These are phyloP conservation scores for Coniferiporia weirii DNA, from an alignment of 1,284 basidiomycete species.

Conservation along the genomic window DNA sequence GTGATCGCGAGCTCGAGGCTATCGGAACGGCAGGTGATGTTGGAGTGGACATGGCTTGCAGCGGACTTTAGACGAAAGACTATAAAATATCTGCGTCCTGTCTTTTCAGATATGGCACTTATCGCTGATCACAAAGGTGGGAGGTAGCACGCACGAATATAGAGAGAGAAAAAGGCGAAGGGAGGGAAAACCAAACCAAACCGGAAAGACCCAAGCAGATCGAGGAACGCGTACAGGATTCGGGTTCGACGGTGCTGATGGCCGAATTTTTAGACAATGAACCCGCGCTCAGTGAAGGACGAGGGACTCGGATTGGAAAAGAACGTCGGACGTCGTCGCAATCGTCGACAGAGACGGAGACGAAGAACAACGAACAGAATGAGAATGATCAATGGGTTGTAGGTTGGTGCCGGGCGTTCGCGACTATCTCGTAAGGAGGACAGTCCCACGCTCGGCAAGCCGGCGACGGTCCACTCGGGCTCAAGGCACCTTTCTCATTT, in stretches of 20 bases:
- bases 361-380: slow-evolving; percentile 7
- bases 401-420: not conserved
- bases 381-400: slow-evolving; percentile 4
- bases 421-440: not conserved
- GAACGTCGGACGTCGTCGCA: slow-evolving; percentile 9
- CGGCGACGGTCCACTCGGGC: too few relatives aligned
- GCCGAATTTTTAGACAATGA: slow-evolving; percentile 8
- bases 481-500: not conserved
- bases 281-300: slow-evolving; percentile 15
- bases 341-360: slow-evolving; percentile 11
- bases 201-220: slow-evolving; percentile 10
- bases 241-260: not conserved
- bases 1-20: slow-evolving; percentile 16
- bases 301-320: slow-evolving; percentile 7
- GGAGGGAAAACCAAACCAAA: slow-evolving; percentile 6
- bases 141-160: not conserved
- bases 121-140: not conserved
- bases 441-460: not conserved
- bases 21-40: slow-evolving; percentile 6
- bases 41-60: slow-evolving; percentile 15
- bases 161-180: not conserved
- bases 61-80: slow-evolving; percentile 4
- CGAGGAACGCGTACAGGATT: not conserved
- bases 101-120: not conserved
- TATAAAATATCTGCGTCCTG: not conserved